phyloP scores from a whole-genome alignment of 305 asterid genomes.

The Rubia balearica region DNA sequence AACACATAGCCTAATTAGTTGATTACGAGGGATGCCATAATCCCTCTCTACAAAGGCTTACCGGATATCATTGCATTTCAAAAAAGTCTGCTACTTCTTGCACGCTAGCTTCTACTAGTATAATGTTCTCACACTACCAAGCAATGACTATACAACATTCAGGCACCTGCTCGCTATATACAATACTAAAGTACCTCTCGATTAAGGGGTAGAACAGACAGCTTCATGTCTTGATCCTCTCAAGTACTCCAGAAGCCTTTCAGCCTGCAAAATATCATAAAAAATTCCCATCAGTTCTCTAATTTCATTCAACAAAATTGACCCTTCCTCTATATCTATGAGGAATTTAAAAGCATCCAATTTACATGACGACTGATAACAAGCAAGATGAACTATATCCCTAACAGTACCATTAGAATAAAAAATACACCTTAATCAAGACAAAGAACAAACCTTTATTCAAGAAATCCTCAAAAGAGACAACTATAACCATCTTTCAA shows the following conservation, averaged over 20 bases:
- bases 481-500: not conserved
- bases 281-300: constrained; percentile 5
- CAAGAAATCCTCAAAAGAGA: not conserved
- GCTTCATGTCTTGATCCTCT: constrained; percentile 93
- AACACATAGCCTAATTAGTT: constrained; percentile 25
- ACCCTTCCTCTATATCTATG: not conserved
- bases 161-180: constrained; percentile 10
- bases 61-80: constrained; percentile 28
- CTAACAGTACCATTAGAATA: not conserved
- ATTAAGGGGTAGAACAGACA: constrained; percentile 55
- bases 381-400: not conserved
- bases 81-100: constrained; percentile 33
- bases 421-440: not conserved
- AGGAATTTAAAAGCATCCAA: not conserved
- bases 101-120: constrained; percentile 27
- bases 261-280: constrained; percentile 58
- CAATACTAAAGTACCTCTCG: constrained; percentile 26
- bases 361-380: not conserved
- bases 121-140: constrained; percentile 10
- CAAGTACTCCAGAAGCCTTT: constrained; percentile 77
- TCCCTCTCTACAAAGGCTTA: constrained; percentile 24
- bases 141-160: constrained; percentile 36
- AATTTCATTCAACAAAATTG: not conserved
- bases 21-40: constrained; percentile 19
- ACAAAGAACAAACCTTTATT: not conserved